Conservation (phyloP, 2,329 filamentous ascomycete species). For the Xylariales sp. region DNA sequence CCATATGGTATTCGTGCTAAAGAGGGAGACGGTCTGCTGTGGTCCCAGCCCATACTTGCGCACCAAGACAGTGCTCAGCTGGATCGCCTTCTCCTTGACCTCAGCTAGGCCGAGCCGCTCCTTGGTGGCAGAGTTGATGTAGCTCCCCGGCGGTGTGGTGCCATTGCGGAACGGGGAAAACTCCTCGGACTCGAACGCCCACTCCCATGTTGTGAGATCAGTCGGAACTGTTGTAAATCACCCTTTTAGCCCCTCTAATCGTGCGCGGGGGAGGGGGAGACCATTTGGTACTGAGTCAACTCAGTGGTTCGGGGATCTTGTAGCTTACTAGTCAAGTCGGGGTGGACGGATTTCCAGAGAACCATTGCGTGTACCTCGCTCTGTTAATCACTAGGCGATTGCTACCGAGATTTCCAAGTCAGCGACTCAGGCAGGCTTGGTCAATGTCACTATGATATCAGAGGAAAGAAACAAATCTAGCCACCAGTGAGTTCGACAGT, state of each 20-base stretch:
- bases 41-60: constrained; percentile 47
- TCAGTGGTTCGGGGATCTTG: not conserved
- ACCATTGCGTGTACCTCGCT: constrained; percentile 1
- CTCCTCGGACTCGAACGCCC: constrained; percentile 52
- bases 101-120: constrained; percentile 49
- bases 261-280: too few species aligned
- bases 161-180: constrained; percentile 30
- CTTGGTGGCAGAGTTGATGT: constrained; percentile 51
- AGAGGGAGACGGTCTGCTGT: constrained; percentile 52
- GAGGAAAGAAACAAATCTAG: too few species aligned
- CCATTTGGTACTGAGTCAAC: not conserved
- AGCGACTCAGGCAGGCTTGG: too few species aligned
- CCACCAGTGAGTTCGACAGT: too few species aligned
- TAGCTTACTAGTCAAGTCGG: constrained; percentile 2
- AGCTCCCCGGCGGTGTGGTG: constrained; percentile 39
- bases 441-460: too few species aligned
- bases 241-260: too few species aligned
- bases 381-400: too few species aligned
- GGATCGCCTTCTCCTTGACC: constrained; percentile 48
- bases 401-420: too few species aligned
- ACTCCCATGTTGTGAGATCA: constrained; percentile 55
- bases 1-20: constrained; percentile 59
- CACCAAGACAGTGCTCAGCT: constrained; percentile 53
- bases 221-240: constrained; percentile 30
- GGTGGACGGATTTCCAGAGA: constrained; percentile 4